Evolutionary conservation across 129 eudicot genomes (phyloP), one percentile per base, ranked within the genome.

Genomic region (Tagetes patula): DNA sequence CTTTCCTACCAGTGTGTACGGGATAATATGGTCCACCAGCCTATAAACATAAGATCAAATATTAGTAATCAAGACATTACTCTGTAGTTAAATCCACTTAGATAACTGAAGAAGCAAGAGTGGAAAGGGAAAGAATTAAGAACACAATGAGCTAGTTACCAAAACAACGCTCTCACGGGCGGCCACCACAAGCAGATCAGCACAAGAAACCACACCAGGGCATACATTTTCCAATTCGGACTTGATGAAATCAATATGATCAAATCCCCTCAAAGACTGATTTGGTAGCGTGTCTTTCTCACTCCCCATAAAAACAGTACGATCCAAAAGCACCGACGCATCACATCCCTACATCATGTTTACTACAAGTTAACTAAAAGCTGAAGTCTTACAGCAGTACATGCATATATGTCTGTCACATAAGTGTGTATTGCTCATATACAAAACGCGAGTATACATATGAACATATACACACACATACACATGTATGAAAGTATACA

Each of bases 1-100:
- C 96, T 77, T 80, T 79, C 77, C 96, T 75, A 9, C 96, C 97
- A 9, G 97, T 91, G 40, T 49, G 70, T 65, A 91, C 73, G 0
- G 97, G 97, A 74, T 86, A 91, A 82, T 82, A 91, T 42, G 95
- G 97, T 52, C 97, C 96, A 60, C 97, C 97, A 69, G 85, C 84
- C 95, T 88, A 84, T 9, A 77, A 39, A 50, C 3, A 69, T 73
- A 53, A 68, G 64, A 61, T 42, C 9, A 56, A 40, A 61, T 63
- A 67, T 43, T 39, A 34, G 27, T 34, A 27, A 75, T 38, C 50
- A 67, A 65, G 33, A 53, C 13, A 40, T 6, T 34, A 60, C 53
- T 39, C 48, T 39, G 12, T 3, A 31, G 27, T 13, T 34, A 38
- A 6, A 70, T 68, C 12, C 52, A 53, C 54, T 37, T 61, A 43